Percentiles rank a stretch among this genome's conserved stretches.
Evolutionary conservation across 2,329 filamentous ascomycete species (phyloP).

Genomic region (Pseudogymnoascus sp.): DNA sequence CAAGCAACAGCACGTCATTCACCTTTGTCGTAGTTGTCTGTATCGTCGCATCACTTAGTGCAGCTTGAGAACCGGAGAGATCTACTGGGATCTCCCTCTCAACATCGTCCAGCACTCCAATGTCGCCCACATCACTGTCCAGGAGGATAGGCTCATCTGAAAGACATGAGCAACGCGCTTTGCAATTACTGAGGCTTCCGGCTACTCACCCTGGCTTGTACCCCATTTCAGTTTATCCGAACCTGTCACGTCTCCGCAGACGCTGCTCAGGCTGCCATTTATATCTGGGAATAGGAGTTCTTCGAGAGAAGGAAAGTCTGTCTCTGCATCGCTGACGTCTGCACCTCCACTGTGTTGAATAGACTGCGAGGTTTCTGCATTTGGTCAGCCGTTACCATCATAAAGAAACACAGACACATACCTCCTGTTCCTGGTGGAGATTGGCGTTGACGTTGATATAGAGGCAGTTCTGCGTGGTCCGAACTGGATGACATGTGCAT

Average conservation of each 20-base stretch:
- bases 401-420: neutral
- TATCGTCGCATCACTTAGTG: neutral
- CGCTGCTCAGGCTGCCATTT: neutral
- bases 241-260: neutral
- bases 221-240: neutral
- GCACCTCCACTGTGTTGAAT: neutral
- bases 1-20: neutral
- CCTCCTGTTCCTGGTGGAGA: neutral
- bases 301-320: neutral
- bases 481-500: neutral
- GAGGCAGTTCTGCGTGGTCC: neutral
- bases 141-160: no score
- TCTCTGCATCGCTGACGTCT: neutral
- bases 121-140: neutral
- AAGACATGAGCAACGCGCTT: no score
- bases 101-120: neutral
- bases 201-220: no score
- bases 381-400: neutral
- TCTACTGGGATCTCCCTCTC: neutral
- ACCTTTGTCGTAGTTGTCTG: neutral
- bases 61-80: neutral
- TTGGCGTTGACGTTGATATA: neutral
- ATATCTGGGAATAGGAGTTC: neutral
- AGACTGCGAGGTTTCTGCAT: neutral
- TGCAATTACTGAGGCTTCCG: no score